Evolutionary conservation across 306 rosid genomes (phyloP).

Genomic region (Lagenaria siceraria): DNA sequence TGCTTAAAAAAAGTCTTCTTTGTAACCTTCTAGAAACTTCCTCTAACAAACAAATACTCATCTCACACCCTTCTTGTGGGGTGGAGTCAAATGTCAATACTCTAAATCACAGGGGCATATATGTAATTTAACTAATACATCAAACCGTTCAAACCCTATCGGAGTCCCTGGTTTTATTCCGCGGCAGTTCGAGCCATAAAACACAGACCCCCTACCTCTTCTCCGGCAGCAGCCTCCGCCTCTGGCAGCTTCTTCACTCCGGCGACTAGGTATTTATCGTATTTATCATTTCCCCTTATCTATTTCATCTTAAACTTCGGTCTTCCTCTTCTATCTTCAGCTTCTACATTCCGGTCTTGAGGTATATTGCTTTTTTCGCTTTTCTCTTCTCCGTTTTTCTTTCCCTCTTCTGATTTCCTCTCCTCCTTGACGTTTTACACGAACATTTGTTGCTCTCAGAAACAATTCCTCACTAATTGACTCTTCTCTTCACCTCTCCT

Average conservation of each 20-base stretch:
- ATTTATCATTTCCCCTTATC: background rate
- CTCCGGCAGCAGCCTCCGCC: background rate
- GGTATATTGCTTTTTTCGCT: background rate
- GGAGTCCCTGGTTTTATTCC: background rate
- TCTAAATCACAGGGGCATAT: background rate
- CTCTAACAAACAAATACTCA: too few relatives aligned
- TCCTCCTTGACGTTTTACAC: background rate
- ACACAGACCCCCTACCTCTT: background rate
- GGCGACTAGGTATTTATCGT: background rate
- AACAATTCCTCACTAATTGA: background rate
- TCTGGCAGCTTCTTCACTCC: background rate
- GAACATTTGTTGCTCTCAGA: background rate
- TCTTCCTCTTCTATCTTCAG: background rate
- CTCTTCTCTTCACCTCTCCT: background rate
- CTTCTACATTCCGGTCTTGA: background rate
- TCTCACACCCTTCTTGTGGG: too few relatives aligned
- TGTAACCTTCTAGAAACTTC: background rate
- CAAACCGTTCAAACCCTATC: conserved; percentile 4
- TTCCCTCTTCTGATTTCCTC: background rate
- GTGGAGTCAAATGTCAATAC: background rate
- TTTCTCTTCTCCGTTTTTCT: background rate
- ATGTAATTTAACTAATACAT: background rate
- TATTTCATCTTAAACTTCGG: background rate
- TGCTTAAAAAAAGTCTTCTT: background rate
- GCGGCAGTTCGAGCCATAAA: background rate